Evolutionary conservation across 768 basidiomycete genomes (phyloP), one percentile per base, ranked within the genome.

Genomic region (Trametes gibbosa): DNA sequence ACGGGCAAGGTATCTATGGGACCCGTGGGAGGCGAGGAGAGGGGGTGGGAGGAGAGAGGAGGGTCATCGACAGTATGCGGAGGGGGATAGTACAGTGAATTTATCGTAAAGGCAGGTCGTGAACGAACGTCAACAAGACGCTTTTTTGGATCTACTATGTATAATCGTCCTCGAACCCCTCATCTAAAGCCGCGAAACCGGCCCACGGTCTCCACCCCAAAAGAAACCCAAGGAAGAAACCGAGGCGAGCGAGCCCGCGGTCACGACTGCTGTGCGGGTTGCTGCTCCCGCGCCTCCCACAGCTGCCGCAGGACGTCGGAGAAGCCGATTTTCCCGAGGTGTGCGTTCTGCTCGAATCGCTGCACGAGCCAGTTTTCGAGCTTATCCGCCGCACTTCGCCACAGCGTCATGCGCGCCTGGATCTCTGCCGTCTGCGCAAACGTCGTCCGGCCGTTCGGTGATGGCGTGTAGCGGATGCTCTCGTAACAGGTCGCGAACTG

Each of bases 351-450:
- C 72, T 91, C 88, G 65, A 98, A 97, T 58, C 94, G 82, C 73
- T 95, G 86, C 24, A 87, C 85, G 52, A 94, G 83, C 84, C 90
- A 94, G 66, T 77, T 79, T 76, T 98, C 95, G 40, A 98, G 77
- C 63, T 84, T 82, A 72, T 92, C 88, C 7, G 92, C 89, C 48
- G 92, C 84, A 34, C 82, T 83, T 67, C 89, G 80, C 90, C 92
- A 93, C 54, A 92, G 75, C 2, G 83, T 77, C 83, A 90, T 82
- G 54, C 91, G 84, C 2, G 91, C 83, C 70, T 93, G 90, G 54
- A 98, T 85, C 74, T 95, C 89, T 2, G 95, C 95, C n/a, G 93
- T 92, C 73, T 97, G 95, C 5, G 77, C 72, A 71, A 98, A 98
- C 27, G 79, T 68, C 9, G 94, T 97, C 47, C 82, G 79, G 48